Evolutionary conservation across 2,329 filamentous ascomycete genomes (phyloP).

Genomic region (Aureobasidium sp.): DNA sequence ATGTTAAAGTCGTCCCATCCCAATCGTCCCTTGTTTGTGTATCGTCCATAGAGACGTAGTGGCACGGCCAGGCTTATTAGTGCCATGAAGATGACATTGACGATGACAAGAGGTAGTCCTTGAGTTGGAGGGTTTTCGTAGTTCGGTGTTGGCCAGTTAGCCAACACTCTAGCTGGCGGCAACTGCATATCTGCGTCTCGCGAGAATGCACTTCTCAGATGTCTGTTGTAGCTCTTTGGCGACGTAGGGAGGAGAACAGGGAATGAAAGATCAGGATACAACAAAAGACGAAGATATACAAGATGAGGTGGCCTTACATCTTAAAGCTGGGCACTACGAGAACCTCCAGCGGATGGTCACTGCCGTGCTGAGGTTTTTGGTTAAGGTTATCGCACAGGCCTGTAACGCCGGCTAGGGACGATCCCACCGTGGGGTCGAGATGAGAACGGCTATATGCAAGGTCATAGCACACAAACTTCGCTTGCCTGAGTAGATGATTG

Average conservation of each 20-base stretch:
- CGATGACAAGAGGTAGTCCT: slow-evolving; percentile 30
- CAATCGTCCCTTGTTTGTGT: slow-evolving; percentile 33
- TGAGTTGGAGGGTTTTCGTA: slow-evolving; percentile 33
- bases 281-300: neutral
- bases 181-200: slow-evolving; percentile 13
- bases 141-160: slow-evolving; percentile 32
- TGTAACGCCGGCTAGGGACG: neutral
- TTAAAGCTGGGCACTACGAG: neutral
- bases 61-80: slow-evolving; percentile 28
- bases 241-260: neutral
- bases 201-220: neutral
- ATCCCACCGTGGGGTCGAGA: neutral
- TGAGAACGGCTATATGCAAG: slow-evolving; percentile 2
- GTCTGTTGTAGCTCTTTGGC: neutral
- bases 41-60: slow-evolving; percentile 32
- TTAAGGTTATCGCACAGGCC: slow-evolving; percentile 6
- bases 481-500: neutral
- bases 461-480: neutral
- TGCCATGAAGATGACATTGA: slow-evolving; percentile 31
- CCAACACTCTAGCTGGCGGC: slow-evolving; percentile 23
- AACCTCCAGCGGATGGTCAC: neutral
- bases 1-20: slow-evolving; percentile 36
- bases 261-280: neutral
- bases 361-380: neutral
- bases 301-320: neutral